Conservation (phyloP, 1,139 yeast species). For the Dujonia santamariae region DNA sequence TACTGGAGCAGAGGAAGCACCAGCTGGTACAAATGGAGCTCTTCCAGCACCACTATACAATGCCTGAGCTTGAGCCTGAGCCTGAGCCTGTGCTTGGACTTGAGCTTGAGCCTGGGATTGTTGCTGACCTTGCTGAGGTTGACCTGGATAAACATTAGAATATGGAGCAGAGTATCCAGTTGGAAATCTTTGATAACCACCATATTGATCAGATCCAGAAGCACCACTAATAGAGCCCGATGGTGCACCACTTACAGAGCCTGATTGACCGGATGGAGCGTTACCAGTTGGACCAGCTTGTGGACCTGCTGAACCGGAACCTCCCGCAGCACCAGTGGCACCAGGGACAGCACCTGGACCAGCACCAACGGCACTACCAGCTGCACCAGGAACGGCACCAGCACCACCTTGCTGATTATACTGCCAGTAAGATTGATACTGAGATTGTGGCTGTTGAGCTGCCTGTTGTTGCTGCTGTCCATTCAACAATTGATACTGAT, state of each 20-base stretch:
- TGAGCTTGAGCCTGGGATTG: conserved; percentile 4
- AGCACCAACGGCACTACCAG: conserved; percentile 5
- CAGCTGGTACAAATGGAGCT: neutral
- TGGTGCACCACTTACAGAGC: too few species aligned
- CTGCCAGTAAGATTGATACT: conserved; percentile 11
- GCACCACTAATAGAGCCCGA: neutral
- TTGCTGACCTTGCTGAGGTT: conserved; percentile 5
- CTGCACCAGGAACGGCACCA: conserved; percentile 7
- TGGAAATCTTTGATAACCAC: conserved; percentile 5
- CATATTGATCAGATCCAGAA: conserved; percentile 1
- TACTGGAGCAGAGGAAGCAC: conserved; percentile 1
- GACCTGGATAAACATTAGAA: conserved; percentile 4
- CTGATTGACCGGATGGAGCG: too few species aligned
- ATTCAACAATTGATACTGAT: conserved; percentile 9
- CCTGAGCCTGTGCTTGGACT: conserved; percentile 4
- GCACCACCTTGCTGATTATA: conserved; percentile 6
- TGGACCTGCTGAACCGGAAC: neutral
- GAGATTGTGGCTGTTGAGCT: conserved; percentile 5
- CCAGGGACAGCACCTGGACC: conserved; percentile 5
- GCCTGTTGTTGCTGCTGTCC: conserved; percentile 5
- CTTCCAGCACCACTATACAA: conserved; percentile 2
- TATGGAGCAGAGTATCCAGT: conserved; percentile 5
- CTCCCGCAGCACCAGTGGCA: conserved; percentile 4
- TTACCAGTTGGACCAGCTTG: too few species aligned
- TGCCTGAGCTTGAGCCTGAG: conserved; percentile 2